phyloP scores from a whole-genome alignment of 2,329 filamentous ascomycete species.

The Ophioceras dolichostomum region DNA sequence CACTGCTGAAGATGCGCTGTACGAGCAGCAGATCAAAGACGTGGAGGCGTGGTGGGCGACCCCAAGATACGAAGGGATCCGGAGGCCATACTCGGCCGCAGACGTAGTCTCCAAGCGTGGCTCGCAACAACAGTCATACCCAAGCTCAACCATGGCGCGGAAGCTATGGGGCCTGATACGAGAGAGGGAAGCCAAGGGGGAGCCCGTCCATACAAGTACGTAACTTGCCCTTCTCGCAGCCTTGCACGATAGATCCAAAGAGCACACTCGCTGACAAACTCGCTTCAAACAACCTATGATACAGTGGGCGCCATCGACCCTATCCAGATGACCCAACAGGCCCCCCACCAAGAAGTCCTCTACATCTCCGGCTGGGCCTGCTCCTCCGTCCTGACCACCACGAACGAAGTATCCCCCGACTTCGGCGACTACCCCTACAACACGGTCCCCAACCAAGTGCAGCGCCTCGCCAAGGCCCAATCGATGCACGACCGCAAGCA shows the following conservation, averaged over 20 bases:
- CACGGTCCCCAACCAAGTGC: conserved; percentile 95
- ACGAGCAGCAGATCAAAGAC: conserved; percentile 70
- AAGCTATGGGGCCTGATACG: conserved; percentile 88
- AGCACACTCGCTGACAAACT: not conserved
- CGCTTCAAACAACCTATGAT: conserved; percentile 2
- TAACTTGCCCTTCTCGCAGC: conserved; percentile 5
- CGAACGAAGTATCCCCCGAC: conserved; percentile 94
- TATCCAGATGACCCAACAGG: conserved; percentile 99
- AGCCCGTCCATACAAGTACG: conserved; percentile 88
- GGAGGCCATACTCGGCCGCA: conserved; percentile 77
- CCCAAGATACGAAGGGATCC: conserved; percentile 78
- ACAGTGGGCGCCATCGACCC: conserved; percentile 94
- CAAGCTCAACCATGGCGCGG: conserved; percentile 86
- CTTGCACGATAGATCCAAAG: not conserved
- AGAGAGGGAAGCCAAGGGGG: conserved; percentile 61
- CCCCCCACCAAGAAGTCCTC: conserved; percentile 85
- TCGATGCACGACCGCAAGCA: conserved; percentile 94
- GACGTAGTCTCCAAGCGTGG: conserved; percentile 92
- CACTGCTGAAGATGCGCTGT: conserved; percentile 71
- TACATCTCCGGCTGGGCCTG: conserved; percentile 98
- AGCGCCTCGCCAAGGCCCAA: conserved; percentile 91
- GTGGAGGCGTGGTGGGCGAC: conserved; percentile 87
- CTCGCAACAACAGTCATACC: conserved; percentile 73
- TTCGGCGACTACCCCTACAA: conserved; percentile 99
- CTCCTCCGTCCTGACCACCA: conserved; percentile 81